These are phyloP conservation scores for Euclidium syriacum DNA, from an alignment of 345 rosid genomes.

Conservation along the genomic window DNA sequence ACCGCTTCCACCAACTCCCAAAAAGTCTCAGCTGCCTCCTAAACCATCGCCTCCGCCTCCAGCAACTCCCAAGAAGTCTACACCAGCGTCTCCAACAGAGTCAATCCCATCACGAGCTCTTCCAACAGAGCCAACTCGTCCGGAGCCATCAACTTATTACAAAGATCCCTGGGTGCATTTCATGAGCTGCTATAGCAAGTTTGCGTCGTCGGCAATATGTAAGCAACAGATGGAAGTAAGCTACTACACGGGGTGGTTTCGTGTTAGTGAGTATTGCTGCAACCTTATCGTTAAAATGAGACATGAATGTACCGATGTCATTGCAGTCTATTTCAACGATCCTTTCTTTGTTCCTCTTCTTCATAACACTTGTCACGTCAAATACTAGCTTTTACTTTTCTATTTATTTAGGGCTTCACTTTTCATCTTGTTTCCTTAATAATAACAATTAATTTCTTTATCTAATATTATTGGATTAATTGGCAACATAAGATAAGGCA, in stretches of 20 bases:
- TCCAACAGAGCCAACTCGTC: no score
- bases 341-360: conserved; percentile 17
- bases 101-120: conserved; percentile 13
- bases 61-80: not conserved
- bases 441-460: no score
- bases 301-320: conserved; percentile 19
- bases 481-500: no score
- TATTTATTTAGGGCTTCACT: not conserved
- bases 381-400: not conserved
- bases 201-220: conserved; percentile 13
- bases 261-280: conserved; percentile 17
- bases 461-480: no score
- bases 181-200: not conserved
- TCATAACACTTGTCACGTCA: conserved; percentile 17
- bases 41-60: not conserved
- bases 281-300: conserved; percentile 23
- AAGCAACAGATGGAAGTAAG: conserved; percentile 23
- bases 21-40: not conserved
- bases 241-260: conserved; percentile 11
- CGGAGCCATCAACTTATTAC: not conserved
- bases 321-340: conserved; percentile 13
- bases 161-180: conserved; percentile 15
- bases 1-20: conserved; percentile 18
- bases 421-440: no score
- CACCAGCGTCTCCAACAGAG: not conserved